These are phyloP conservation scores for Hibiscus mutabilis DNA, from an alignment of 345 rosid genomes.

Conservation along the genomic window DNA sequence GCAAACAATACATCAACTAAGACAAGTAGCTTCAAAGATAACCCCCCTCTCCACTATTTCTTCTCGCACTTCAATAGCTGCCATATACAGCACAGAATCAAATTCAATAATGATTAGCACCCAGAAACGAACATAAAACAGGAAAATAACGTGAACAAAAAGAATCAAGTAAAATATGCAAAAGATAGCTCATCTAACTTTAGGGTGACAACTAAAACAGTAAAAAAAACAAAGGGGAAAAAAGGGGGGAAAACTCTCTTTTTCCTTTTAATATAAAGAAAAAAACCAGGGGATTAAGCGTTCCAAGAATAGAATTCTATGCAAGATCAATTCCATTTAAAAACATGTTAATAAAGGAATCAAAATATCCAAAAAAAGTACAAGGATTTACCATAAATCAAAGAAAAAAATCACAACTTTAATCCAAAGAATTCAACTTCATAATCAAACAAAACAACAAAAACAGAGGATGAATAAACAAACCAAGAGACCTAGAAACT, in stretches of 20 bases:
- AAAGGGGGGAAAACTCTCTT: background rate
- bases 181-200: background rate
- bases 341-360: background rate
- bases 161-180: background rate
- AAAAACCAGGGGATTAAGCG: background rate
- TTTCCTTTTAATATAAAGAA: background rate
- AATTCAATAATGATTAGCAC: background rate
- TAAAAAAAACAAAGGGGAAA: background rate
- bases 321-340: background rate
- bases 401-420: background rate
- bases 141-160: background rate
- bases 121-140: background rate
- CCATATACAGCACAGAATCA: background rate
- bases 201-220: background rate
- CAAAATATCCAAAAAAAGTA: background rate
- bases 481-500: background rate
- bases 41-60: background rate
- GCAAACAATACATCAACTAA: conserved; percentile 17
- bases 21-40: conserved; percentile 17
- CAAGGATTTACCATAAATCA: background rate
- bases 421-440: background rate
- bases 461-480: background rate
- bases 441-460: background rate
- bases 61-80: conserved; percentile 17
- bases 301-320: background rate